Conservation (phyloP, 78 protist species). For the Dictyostelium intermedium region DNA sequence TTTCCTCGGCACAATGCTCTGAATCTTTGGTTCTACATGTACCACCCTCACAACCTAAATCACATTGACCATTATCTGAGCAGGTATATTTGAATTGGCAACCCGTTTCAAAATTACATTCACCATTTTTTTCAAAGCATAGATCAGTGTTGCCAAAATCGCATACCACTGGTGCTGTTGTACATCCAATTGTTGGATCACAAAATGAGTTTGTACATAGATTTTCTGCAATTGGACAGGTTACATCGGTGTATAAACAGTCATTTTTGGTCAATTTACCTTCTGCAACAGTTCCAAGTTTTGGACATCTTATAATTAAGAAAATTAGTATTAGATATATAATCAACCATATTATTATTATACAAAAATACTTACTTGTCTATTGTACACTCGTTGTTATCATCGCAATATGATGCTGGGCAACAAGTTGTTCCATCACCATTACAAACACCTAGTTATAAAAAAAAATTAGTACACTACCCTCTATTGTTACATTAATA, state of each 20-base stretch:
- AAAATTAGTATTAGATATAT: too few species aligned
- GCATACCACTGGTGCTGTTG: too few species aligned
- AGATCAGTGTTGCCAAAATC: not conserved
- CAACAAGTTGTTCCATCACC: slow-evolving; percentile 36
- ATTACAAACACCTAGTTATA: not conserved
- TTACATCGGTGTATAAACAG: not conserved
- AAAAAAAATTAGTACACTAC: too few species aligned
- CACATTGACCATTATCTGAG: not conserved
- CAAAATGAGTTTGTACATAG: not conserved
- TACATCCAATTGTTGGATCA: not conserved
- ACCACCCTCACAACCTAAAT: not conserved
- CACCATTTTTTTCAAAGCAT: not conserved
- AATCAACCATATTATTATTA: too few species aligned
- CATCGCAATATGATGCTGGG: not conserved
- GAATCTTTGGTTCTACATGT: not conserved
- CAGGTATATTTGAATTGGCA: not conserved
- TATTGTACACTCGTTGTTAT: not conserved
- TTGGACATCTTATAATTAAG: not conserved
- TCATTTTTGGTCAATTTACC: not conserved
- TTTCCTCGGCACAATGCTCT: not conserved
- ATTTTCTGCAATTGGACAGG: not conserved
- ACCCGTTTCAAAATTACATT: not conserved
- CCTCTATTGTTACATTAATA: not conserved
- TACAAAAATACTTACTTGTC: not conserved
- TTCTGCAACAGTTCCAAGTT: not conserved